Base-by-base conservation (phyloP, 768 basidiomycete genomes). In the Gloeophyllum trabeum region DNA sequence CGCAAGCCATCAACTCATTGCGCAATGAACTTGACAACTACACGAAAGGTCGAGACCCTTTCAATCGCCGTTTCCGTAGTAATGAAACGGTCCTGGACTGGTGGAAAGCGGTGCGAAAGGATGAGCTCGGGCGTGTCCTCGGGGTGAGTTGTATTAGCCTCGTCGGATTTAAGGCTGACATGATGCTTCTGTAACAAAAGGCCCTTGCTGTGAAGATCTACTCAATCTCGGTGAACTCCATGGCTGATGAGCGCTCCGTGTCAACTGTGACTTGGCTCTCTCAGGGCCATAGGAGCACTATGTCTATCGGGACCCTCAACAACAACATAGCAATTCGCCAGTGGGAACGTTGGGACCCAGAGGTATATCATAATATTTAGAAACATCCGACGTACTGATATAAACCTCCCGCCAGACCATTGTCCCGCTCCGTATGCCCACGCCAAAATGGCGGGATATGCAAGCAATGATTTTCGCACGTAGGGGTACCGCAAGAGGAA, bases 161-260 rank as follows among this genome's bases (percentile, higher is more conserved):
- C 25, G 38, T 16, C 14, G 34, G 23, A n/a, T 18, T 41, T 19
- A 1, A 34, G 1, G 23, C 22, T 4, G 23, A 41, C 39, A 35
- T n/a, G n/a, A n/a, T n/a, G n/a, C n/a, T n/a, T n/a, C n/a, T 19
- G 7, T 24, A 42, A 24, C 18, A 22, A 1, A 41, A 65, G 63
- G 55, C 53, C 24, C 43, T 60, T 21, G 59, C 57, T 2, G 48
- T 62, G 35, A 63, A 63, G 39, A 46, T 66, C 1, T 61, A 50
- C 42, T 57, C 61, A 0, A 51, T 55, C 3, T 45, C 57, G 24
- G 58, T 62, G 4, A 56, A 59, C 46, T 64, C 62, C 3, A 66
- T 66, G 62, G 61, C 59, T 10, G 63, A 65, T 44, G 61, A 66
- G 43, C 51, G 59, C 6, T 61, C 64, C 0, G 55, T 59, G 49